phyloP scores from a whole-genome alignment of 768 basidiomycete genomes.

The Tricholoma sp. region DNA sequence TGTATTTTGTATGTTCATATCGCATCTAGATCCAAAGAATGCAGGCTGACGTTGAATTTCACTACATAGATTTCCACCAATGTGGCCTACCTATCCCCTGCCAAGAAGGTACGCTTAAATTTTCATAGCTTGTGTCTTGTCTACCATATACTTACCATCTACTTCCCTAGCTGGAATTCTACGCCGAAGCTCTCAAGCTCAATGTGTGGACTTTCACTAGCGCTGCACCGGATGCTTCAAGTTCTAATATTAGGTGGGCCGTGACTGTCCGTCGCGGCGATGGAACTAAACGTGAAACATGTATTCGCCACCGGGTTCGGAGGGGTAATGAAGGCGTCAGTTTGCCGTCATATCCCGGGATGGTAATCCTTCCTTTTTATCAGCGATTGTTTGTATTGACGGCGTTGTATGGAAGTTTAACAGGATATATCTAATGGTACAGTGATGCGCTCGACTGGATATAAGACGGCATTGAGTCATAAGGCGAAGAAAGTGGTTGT shows the following conservation, averaged over 20 bases:
- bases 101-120: background rate
- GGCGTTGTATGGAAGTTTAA: background rate
- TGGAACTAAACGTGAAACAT: conserved; percentile 36
- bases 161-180: conserved; percentile 52
- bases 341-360: conserved; percentile 43
- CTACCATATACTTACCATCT: background rate
- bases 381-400: no score
- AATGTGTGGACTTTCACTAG: conserved; percentile 55
- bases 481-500: conserved; percentile 61
- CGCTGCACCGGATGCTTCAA: conserved; percentile 31
- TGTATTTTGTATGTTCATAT: no score
- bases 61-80: no score
- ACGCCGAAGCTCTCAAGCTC: conserved; percentile 54
- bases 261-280: conserved; percentile 34
- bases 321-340: conserved; percentile 30
- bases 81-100: no score
- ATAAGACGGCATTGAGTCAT: conserved; percentile 43
- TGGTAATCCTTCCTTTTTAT: conserved; percentile 25
- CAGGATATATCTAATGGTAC: conserved; percentile 56
- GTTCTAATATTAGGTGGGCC: conserved; percentile 32
- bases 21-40: no score
- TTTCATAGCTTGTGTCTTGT: background rate
- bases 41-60: no score
- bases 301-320: conserved; percentile 49
- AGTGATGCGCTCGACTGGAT: conserved; percentile 46